Percentiles rank a stretch among this genome's conserved stretches.
These are phyloP conservation scores for Psilocybe sp. DNA, from an alignment of 768 basidiomycete species.

Conservation along the genomic window DNA sequence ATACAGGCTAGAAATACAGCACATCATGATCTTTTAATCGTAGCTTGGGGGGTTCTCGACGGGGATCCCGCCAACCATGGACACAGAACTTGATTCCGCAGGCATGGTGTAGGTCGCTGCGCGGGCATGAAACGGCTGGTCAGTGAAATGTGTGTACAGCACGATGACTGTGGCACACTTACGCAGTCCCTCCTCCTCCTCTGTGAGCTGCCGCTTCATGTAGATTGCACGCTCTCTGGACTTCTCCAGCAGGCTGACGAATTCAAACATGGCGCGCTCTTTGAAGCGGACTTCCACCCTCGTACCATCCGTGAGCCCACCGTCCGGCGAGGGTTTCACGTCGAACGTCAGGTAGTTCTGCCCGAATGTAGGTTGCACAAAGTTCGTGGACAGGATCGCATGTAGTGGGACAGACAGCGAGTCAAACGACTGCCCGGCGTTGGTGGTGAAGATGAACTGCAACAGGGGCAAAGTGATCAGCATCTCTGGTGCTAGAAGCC, in stretches of 20 bases:
- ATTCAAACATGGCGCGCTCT: constrained; percentile 69
- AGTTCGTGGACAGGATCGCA: constrained; percentile 64
- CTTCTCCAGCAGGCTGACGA: constrained; percentile 72
- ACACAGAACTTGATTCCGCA: constrained; percentile 40
- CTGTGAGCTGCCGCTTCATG: constrained; percentile 61
- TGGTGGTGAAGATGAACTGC: constrained; percentile 63
- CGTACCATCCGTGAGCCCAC: constrained; percentile 66
- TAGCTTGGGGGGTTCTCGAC: constrained; percentile 53
- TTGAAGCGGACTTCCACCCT: constrained; percentile 65
- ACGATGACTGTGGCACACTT: constrained; percentile 24
- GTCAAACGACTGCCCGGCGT: constrained; percentile 34
- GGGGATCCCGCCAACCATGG: constrained; percentile 38
- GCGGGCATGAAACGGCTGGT: neutral
- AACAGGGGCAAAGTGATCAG: neutral
- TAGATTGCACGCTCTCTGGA: constrained; percentile 72
- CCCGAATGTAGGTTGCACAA: constrained; percentile 74
- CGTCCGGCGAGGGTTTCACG: constrained; percentile 62
- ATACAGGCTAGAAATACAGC: neutral
- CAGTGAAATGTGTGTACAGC: neutral
- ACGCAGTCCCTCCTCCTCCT: constrained; percentile 63
- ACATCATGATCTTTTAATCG: constrained; percentile 20
- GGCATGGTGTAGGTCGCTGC: constrained; percentile 47
- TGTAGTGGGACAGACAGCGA: constrained; percentile 59
- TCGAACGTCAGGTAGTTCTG: constrained; percentile 67
- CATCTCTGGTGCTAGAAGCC: no score